phyloP scores from a whole-genome alignment of 805 yeast genomes.

The Scheffersomyces amazonensis region DNA sequence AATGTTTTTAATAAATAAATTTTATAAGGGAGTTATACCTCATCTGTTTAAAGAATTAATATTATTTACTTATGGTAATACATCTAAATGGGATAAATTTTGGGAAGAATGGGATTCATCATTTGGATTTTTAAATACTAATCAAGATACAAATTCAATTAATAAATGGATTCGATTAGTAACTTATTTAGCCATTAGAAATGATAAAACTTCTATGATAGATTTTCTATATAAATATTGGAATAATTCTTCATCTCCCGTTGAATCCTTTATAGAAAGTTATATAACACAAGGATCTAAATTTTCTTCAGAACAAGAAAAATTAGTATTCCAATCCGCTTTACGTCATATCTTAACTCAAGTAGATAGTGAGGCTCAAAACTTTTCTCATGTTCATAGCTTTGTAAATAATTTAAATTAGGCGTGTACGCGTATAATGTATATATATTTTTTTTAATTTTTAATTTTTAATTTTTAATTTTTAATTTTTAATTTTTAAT shows the following conservation, averaged over 20 bases:
- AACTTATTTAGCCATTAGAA: conserved; percentile 28
- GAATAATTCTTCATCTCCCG: conserved; percentile 16
- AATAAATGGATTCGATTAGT: conserved; percentile 30
- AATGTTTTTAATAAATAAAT: conserved; percentile 19
- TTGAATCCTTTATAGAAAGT: conserved; percentile 23
- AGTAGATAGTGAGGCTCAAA: conserved; percentile 6
- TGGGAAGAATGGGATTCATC: conserved; percentile 37
- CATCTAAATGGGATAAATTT: conserved; percentile 34
- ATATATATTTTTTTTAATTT: not conserved
- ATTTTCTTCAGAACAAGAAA: conserved; percentile 20
- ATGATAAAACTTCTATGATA: conserved; percentile 20
- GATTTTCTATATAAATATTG: conserved; percentile 30
- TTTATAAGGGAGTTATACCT: conserved; percentile 5
- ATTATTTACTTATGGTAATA: conserved; percentile 36
- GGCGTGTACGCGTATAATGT: not conserved
- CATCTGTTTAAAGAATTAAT: conserved; percentile 28
- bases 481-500: no score
- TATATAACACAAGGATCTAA: conserved; percentile 10
- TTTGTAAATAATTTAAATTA: conserved; percentile 9
- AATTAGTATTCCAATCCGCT: conserved; percentile 19
- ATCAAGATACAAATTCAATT: conserved; percentile 2
- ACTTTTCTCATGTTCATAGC: conserved; percentile 6
- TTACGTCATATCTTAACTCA: conserved; percentile 13
- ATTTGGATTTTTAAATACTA: conserved; percentile 8
- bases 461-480: not conserved